Conservation (phyloP, 2,329 filamentous ascomycete genomes). For the Nemania sp. region DNA sequence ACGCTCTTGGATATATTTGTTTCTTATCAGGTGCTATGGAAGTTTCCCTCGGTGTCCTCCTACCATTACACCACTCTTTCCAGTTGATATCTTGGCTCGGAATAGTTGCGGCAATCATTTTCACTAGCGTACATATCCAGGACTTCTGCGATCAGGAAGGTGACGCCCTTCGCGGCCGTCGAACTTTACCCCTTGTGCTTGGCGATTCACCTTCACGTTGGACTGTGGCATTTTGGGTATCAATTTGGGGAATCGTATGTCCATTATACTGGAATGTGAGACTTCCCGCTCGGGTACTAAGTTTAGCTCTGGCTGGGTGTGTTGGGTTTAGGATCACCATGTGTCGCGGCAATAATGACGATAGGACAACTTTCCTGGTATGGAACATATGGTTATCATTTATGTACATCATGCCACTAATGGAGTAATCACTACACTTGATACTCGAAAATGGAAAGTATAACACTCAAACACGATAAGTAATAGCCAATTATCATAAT, state of each 20-base stretch:
- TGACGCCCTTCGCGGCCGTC: constrained; percentile 35
- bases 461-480: no score
- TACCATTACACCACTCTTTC: background rate
- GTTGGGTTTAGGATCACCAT: no score
- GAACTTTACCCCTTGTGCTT: constrained; percentile 36
- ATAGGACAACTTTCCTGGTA: background rate
- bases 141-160: constrained; percentile 43
- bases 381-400: background rate
- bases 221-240: constrained; percentile 1
- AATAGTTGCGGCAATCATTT: constrained; percentile 31
- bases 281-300: no score
- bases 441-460: no score
- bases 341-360: no score
- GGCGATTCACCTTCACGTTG: constrained; percentile 33
- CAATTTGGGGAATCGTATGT: no score
- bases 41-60: background rate
- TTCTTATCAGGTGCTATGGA: constrained; percentile 24
- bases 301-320: background rate
- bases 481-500: no score
- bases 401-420: no score
- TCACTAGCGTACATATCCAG: constrained; percentile 42
- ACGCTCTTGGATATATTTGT: constrained; percentile 14
- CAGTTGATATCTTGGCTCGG: constrained; percentile 30
- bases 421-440: no score
- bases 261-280: constrained; percentile 17